Base-by-base conservation (phyloP, 768 basidiomycete genomes). In the Steccherinum ochraceum region DNA sequence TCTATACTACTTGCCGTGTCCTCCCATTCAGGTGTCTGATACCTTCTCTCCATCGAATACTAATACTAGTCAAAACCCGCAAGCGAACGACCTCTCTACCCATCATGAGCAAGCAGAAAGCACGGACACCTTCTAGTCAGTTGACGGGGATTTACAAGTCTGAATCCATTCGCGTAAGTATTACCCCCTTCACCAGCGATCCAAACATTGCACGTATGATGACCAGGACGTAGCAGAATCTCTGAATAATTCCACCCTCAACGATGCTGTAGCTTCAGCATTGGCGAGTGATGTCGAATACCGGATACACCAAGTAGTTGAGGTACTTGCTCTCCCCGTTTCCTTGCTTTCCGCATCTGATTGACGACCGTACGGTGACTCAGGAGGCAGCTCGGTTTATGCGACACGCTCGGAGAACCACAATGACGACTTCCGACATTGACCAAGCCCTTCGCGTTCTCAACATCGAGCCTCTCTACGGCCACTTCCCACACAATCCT, bases 201-300 rank as follows among this genome's bases (percentile, higher is more conserved):
- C n/a, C n/a, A n/a, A n/a, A n/a, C n/a, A n/a, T n/a, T n/a, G n/a
- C n/a, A n/a, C n/a, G n/a, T n/a, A n/a, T n/a, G n/a, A 13, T 42
- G 40, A 42, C 27, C 61, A 95, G 93, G 93, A 98, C 71, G 84
- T 87, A 43, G 93, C 96, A 25, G 95, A 97, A 57, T 85, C 87
- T 0, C 68, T 96, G 25, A 84, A 83, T 53, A 83, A 98, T 50
- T 70, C 82, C 12, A 84, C 68, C 44, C 68, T 99, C 40, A 72
- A 89, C 2, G 91, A 94, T 48, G 63, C 76, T 2, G 88, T 96
- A 21, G 88, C 92, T 3, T 83, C 83, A 3, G 77, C 89, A 0
- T 76, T 99, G 21, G 93, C 96, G 0, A 93, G 90, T 59, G 96
- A 99, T 72, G 92, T 97, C 40, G 96, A 98, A 64, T 97, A 97